Base-by-base conservation (phyloP, 306 rosid species). In the Hylodesmum podocarpum region DNA sequence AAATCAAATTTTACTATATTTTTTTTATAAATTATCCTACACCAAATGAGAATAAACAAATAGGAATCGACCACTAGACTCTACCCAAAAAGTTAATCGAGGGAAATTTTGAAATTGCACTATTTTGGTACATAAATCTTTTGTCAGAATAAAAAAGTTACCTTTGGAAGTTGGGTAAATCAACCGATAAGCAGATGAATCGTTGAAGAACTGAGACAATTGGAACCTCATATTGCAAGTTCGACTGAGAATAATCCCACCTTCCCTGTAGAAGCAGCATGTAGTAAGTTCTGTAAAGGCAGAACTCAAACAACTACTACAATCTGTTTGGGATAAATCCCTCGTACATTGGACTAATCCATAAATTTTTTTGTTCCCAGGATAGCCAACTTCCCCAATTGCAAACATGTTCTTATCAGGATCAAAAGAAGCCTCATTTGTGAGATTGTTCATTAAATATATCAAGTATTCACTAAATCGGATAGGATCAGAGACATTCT, bases 311-410 rank as follows among this genome's bases (percentile, higher is more conserved):
- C 96, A 90, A n/a, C 0, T 24, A 5, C 11, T 3, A 13, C 91
- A 90, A 0, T 19, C 37, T 8, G 9, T 7, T 49, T 1, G 2
- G 8, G 84, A 18, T 2, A 88, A 75, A 72, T 88, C 93, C 82
- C 82, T 80, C 0, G 87, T 88, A 54, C 93, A 88, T 65, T 88
- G 93, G 14, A 82, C 88, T 0, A 91, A 81, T 4, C 96, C 96
- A 82, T 88, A 91, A 22, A 88, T 72, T 22, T 39, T 82, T 25
- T 10, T 36, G 12, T 40, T 58, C 64, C 51, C 58, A 3, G 80
- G 67, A 74, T 46, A 70, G 0, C 15, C 10, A 13, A 81, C 50
- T 22, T 83, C 82, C 15, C 87, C 87, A 8, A 85, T 65, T 9
- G 91, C 89, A 72, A 90, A 90, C 96, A 83, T 86, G 16, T 37